Evolutionary conservation across 2,329 filamentous ascomycete species (phyloP).

Genomic region (Pyricularia pennisetigena): DNA sequence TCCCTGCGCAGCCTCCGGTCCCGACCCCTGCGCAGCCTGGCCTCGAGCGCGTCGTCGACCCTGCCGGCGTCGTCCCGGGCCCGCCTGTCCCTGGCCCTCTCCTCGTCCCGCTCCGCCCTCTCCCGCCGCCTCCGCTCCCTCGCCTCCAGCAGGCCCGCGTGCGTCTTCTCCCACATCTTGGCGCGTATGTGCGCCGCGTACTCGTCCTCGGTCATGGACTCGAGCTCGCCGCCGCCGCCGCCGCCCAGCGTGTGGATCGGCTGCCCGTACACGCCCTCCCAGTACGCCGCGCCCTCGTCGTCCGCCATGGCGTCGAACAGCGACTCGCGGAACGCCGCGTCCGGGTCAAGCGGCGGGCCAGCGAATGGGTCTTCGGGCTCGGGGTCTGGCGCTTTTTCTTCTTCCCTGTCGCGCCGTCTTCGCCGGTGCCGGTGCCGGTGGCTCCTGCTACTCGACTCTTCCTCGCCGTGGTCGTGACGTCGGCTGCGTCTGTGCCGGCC

Average conservation of each 20-base stretch:
- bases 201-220: slow-evolving; percentile 86
- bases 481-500: slow-evolving; percentile 14
- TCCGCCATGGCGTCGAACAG: slow-evolving; percentile 96
- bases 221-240: slow-evolving; percentile 39
- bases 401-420: not conserved
- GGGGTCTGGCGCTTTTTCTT: not conserved
- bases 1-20: slow-evolving; percentile 45
- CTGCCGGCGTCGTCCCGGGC: slow-evolving; percentile 18
- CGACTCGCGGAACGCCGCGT: slow-evolving; percentile 79
- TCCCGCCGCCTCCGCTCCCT: slow-evolving; percentile 50
- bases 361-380: slow-evolving; percentile 30
- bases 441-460: slow-evolving; percentile 13
- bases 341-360: slow-evolving; percentile 46
- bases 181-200: slow-evolving; percentile 78
- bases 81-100: slow-evolving; percentile 30
- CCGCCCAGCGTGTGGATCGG: slow-evolving; percentile 69
- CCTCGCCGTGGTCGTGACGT: slow-evolving; percentile 15
- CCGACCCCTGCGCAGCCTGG: slow-evolving; percentile 56
- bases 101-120: slow-evolving; percentile 23
- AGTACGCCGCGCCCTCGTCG: slow-evolving; percentile 90
- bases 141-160: slow-evolving; percentile 75
- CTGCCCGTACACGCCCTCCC: slow-evolving; percentile 94
- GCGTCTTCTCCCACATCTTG: slow-evolving; percentile 93
- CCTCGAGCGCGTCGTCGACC: slow-evolving; percentile 57
- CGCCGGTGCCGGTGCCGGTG: slow-evolving; percentile 10